A percentile compares a stretch with the other conserved stretches of the same genome.
phyloP scores from a whole-genome alignment of 169 alveolate genomes.

The Babesia caballi region DNA sequence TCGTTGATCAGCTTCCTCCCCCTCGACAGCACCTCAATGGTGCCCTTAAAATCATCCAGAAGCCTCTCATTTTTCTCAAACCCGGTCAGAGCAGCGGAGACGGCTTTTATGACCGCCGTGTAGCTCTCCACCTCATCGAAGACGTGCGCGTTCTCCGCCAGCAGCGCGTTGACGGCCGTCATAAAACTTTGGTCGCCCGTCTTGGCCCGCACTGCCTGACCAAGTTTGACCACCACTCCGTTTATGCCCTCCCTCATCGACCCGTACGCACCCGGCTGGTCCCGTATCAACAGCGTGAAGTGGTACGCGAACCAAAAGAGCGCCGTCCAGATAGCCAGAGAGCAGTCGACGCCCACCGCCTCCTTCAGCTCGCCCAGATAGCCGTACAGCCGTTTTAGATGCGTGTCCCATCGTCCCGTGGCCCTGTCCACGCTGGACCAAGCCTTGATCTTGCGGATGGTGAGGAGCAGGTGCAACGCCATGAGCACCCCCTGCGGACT shows the following conservation, averaged over 20 bases:
- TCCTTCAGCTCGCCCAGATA: neutral
- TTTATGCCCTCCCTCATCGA: neutral
- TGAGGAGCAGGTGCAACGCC: neutral
- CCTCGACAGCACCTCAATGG: neutral
- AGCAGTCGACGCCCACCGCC: constrained; percentile 3
- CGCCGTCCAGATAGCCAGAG: constrained; percentile 12
- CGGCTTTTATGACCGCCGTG: neutral
- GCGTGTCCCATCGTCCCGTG: neutral
- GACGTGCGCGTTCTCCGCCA: constrained; percentile 12
- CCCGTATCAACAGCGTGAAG: constrained; percentile 2
- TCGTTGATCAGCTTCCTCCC: neutral
- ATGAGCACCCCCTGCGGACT: constrained; percentile 23
- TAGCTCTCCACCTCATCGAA: neutral
- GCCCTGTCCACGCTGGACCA: constrained; percentile 2
- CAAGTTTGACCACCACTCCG: neutral
- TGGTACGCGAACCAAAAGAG: constrained; percentile 40
- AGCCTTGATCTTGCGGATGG: constrained; percentile 1
- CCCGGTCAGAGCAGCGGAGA: neutral
- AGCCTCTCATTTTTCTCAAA: neutral
- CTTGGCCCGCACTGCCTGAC: neutral
- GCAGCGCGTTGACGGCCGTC: neutral
- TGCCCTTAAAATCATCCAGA: neutral
- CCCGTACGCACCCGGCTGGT: neutral
- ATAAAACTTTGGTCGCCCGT: neutral
- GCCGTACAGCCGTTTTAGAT: neutral